A percentile compares a stretch with the other conserved stretches of the same genome.
These are phyloP conservation scores for Fusarium anguioides DNA, from an alignment of 2,329 filamentous ascomycete species.

Conservation along the genomic window DNA sequence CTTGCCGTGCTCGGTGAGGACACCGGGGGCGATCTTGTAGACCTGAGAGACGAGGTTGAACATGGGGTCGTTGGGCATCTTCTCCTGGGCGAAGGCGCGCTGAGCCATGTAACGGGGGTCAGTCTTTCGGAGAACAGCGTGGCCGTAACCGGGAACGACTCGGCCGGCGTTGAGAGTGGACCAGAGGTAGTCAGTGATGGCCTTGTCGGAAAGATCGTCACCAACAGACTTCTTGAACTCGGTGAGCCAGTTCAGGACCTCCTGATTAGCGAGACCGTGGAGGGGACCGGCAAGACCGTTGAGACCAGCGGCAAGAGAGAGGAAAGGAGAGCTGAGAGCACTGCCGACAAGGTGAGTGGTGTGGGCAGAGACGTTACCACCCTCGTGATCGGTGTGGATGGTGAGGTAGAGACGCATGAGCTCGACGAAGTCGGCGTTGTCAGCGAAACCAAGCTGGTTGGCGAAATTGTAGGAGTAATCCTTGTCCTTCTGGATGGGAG, in stretches of 20 bases:
- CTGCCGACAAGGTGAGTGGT: constrained; percentile 98
- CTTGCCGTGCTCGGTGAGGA: constrained; percentile 99
- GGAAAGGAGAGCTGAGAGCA: constrained; percentile 96
- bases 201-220: constrained; percentile 93
- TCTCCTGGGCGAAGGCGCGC: constrained; percentile 93
- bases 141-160: constrained; percentile 97
- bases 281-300: constrained; percentile 98
- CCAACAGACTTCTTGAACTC: constrained; percentile 98
- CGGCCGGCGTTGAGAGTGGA: constrained; percentile 93
- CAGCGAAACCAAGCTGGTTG: constrained; percentile 97
- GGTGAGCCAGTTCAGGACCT: constrained; percentile 98
- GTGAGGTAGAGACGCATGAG: constrained; percentile 98
- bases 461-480: constrained; percentile 99
- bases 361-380: constrained; percentile 98
- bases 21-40: constrained; percentile 99
- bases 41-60: constrained; percentile 99
- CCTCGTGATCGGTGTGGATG: constrained; percentile 99
- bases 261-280: constrained; percentile 99
- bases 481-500: constrained; percentile 96
- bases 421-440: constrained; percentile 97
- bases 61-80: constrained; percentile 97
- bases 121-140: constrained; percentile 99
- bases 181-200: constrained; percentile 99
- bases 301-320: constrained; percentile 94
- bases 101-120: constrained; percentile 99